These are phyloP conservation scores for Pleurotus sapidus DNA, from an alignment of 768 basidiomycete genomes.

Conservation along the genomic window DNA sequence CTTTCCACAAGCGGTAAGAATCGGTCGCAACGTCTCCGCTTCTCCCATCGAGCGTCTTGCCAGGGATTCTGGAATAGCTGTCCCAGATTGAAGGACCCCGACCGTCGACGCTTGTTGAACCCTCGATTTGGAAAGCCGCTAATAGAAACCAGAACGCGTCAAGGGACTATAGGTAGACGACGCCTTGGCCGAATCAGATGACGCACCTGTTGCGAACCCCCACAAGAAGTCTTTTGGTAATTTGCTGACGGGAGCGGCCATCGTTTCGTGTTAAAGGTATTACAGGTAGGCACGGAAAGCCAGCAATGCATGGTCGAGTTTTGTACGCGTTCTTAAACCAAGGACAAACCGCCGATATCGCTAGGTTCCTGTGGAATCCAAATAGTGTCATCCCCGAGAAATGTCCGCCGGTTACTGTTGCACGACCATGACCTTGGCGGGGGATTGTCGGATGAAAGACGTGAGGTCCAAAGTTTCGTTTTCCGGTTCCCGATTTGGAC, in stretches of 20 bases:
- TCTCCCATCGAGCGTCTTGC: conserved; percentile 66
- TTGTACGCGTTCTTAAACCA: conserved; percentile 35
- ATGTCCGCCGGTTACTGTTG: conserved; percentile 36
- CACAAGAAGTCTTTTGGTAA: conserved; percentile 63
- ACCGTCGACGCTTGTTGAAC: conserved; percentile 55
- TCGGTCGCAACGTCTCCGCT: conserved; percentile 71
- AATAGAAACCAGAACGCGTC: neutral
- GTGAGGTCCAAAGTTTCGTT: conserved; percentile 1
- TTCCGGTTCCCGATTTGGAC: conserved; percentile 2
- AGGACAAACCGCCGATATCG: conserved; percentile 40
- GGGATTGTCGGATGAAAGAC: conserved; percentile 2
- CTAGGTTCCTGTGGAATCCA: conserved; percentile 36
- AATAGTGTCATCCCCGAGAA: conserved; percentile 38
- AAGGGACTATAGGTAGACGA: conserved; percentile 2
- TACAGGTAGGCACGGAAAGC: conserved; percentile 23
- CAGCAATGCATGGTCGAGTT: conserved; percentile 23
- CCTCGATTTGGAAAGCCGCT: conserved; percentile 78
- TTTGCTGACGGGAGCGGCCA: conserved; percentile 33
- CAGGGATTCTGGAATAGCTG: conserved; percentile 60
- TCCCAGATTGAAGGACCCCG: conserved; percentile 77
- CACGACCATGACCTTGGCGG: neutral
- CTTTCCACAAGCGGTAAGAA: conserved; percentile 66
- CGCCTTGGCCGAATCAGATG: neutral
- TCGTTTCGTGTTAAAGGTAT: conserved; percentile 16
- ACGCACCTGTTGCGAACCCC: conserved; percentile 68